Evolutionary conservation across 1,284 basidiomycete genomes (phyloP), one percentile per base, ranked within the genome.

Genomic region (Cryptococcus sp.): DNA sequence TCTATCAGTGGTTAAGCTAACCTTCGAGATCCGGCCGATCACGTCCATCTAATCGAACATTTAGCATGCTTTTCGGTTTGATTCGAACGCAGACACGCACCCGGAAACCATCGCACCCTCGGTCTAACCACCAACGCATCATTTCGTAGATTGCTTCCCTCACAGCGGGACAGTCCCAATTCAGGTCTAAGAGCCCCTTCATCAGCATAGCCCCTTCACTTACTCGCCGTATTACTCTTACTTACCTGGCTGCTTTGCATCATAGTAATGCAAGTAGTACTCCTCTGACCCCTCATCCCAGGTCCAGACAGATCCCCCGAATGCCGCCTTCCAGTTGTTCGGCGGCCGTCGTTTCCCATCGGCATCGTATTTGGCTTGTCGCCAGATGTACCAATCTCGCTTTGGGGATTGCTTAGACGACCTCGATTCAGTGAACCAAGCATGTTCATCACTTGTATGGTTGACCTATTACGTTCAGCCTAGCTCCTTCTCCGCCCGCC

Each of bases 31-130:
- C 2, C 29, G 29, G 13, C 29, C 29, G 8, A 34, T 34, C 29
- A 34, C 29, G 29, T 34, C 29, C 29, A 34, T 34, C 29, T 34
- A 2, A 7, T 34, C 29, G 13, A 10, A 34, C 8, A 13, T 10
- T 34, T 34, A 34, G 29, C 29, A 63, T 84, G 79, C 29, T 2
- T 34, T 13, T 10, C 29, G 13, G 29, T 34, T n/a, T n/a, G n/a
- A n/a, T n/a, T n/a, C n/a, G n/a, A n/a, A n/a, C n/a, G 29, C 8
- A 44, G 43, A 44, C 17, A 48, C 53, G 29, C 34, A 60, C 59
- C 44, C 76, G 65, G 72, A 79, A 81, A 10, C 80, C 80, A 53
- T 79, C 77, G 39, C 76, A 66, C 11, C 79, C 79, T 55, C 69
- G 66, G 15, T 80, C 74, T 19, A 80, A 69, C 79, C 80, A 81